These are phyloP conservation scores for Reticulascus tulasneorum DNA, from an alignment of 2,329 filamentous ascomycete species.

Conservation along the genomic window DNA sequence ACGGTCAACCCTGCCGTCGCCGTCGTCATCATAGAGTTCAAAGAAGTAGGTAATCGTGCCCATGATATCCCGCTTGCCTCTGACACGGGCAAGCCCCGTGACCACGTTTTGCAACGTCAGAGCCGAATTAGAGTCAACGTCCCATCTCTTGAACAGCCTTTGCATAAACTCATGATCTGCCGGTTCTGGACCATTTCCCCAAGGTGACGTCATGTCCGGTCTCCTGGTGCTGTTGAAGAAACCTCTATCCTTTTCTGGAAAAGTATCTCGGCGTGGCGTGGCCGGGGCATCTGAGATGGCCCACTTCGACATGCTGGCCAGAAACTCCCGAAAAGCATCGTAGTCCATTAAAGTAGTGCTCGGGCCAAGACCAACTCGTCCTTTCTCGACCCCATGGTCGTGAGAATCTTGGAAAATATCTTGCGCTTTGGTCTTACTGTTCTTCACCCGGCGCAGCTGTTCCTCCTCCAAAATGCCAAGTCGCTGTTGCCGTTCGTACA, in stretches of 20 bases:
- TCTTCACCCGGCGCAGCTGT: conserved; percentile 61
- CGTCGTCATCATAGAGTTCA: conserved; percentile 90
- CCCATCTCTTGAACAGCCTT: conserved; percentile 84
- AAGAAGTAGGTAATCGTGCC: conserved; percentile 97
- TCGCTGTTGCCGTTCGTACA: conserved; percentile 89
- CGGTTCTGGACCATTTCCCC: conserved; percentile 60
- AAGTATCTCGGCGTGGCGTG: conserved; percentile 45
- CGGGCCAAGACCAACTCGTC: conserved; percentile 80
- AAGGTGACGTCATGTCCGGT: conserved; percentile 37
- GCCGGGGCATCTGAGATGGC: conserved; percentile 82
- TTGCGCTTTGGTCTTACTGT: conserved; percentile 50
- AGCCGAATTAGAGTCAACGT: conserved; percentile 70
- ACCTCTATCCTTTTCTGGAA: conserved; percentile 48
- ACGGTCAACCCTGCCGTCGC: conserved; percentile 85
- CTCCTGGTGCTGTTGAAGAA: conserved; percentile 27
- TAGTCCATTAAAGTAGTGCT: conserved; percentile 97
- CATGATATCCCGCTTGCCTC: conserved; percentile 95
- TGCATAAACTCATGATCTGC: conserved; percentile 94
- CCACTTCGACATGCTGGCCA: conserved; percentile 88
- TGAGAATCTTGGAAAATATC: conserved; percentile 28
- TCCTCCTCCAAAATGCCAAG: conserved; percentile 75
- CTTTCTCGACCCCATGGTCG: conserved; percentile 66
- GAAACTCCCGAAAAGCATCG: conserved; percentile 89
- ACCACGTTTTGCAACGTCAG: conserved; percentile 90
- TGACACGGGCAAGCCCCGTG: conserved; percentile 82